Base-by-base conservation (phyloP, 2,329 filamentous ascomycete genomes). In the Dactylellina haptotyla region DNA sequence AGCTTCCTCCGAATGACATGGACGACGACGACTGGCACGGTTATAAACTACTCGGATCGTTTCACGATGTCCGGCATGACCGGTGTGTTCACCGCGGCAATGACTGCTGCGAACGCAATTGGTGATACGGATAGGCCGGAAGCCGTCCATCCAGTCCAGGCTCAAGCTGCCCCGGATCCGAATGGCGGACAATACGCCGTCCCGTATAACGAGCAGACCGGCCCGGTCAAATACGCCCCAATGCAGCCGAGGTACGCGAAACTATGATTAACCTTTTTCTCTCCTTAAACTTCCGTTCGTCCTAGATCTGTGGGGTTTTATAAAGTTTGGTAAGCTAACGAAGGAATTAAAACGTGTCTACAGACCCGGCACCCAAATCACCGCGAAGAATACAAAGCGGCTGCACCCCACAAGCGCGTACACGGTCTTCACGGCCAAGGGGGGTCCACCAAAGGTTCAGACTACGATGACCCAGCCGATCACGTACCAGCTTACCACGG, bases 41-140 rank as follows among this genome's bases (percentile, higher is more conserved):
- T 87, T 18, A 85, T 84, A 64, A 87, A 86, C 77, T 90, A 84
- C 79, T 89, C 88, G 9, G 77, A 82, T 54, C 87, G 88, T 74
- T 91, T 91, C 80, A 84, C 85, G n/a, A 81, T 90, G 58, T 83
- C 82, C 9, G 84, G 84, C 76, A 90, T 90, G 88, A 88, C 84
- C 1, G 88, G 88, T 37, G 81, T 81, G 3, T 89, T 89, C 77
- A 80, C 84, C 1, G 71, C 82, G 0, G 78, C 77, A 37, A 80
- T 85, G 50, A 76, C 78, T 23, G 69, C 77, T 18, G 82, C 79
- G 25, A 77, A 77, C 32, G 79, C 79, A 6, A 76, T 82, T 4
- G 79, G 79, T 2, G 81, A 81, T 5, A 83, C 79, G 51, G 79
- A 79, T 77, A 45, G 46, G 32, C 59, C 67, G 34, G 32, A 41